A percentile compares a stretch with the other conserved stretches of the same genome.
Conservation (phyloP, 176 grass and related monocot genomes). For the Pontederia paniculata region DNA sequence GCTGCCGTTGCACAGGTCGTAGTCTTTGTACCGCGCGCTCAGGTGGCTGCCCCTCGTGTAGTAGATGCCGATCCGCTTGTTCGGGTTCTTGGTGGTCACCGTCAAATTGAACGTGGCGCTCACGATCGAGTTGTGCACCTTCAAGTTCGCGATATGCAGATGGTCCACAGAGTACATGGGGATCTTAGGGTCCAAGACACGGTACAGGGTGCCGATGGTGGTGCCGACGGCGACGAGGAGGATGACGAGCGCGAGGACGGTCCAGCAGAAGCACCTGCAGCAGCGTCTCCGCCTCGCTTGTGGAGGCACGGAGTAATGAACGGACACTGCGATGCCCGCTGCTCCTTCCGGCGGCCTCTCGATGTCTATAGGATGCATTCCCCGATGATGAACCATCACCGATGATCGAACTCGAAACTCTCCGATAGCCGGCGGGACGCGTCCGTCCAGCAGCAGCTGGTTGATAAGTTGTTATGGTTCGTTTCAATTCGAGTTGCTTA, state of each 20-base stretch:
- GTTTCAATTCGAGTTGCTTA: too few species aligned
- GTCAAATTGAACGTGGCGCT: background rate
- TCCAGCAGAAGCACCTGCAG: conserved; percentile 3
- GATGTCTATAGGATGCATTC: too few species aligned
- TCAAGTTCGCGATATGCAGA: background rate
- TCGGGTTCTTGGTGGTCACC: conserved; percentile 2
- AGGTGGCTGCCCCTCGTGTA: background rate
- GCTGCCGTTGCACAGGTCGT: background rate
- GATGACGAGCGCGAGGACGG: background rate
- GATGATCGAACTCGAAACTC: too few species aligned
- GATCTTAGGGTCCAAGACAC: background rate
- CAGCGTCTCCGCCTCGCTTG: background rate
- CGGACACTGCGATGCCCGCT: too few species aligned
- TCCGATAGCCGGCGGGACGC: too few species aligned
- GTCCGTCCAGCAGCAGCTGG: too few species aligned
- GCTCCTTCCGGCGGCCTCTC: too few species aligned
- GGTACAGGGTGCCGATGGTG: background rate
- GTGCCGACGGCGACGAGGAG: background rate
- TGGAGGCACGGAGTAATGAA: background rate
- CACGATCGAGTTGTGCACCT: background rate
- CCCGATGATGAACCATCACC: too few species aligned
- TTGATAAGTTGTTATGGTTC: too few species aligned
- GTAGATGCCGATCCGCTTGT: conserved; percentile 11
- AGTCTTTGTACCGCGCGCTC: background rate
- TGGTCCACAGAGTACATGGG: conserved; percentile 6